Evolutionary conservation across 768 basidiomycete genomes (phyloP), one percentile per base, ranked within the genome.

Genomic region (Amanita pallidorosea): DNA sequence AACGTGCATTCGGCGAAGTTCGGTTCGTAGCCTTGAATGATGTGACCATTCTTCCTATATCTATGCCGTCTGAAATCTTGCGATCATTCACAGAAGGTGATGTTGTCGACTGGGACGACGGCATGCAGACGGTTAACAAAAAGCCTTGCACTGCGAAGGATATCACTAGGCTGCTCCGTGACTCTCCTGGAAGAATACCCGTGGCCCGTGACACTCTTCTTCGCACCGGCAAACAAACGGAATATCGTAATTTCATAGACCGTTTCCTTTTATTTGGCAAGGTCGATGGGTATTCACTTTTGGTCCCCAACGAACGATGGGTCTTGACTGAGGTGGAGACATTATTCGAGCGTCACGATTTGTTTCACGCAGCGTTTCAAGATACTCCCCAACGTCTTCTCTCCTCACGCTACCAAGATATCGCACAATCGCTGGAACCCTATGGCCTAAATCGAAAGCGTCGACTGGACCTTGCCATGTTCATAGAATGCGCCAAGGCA

Each of bases 301-400:
- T 55, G 5, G 58, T 73, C 9, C 73, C 72, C 1, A 66, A 70
- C 43, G 56, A 57, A 11, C 56, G 59, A 37, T 35, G 57, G 1
- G 47, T 54, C 0, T 59, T 71, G 17, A 57, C 53, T 17, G 40
- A 51, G 22, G 63, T 65, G 0, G 54, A 58, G 25, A 57, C 60
- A 0, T 61, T 74, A 1, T 72, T 67, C 54, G 63, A 67, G 7
- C 64, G 66, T 8, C 61, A 69, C 23, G 55, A 54, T 1, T 57
- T 73, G 12, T 73, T 73, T 43, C 47, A 61, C 15, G 64, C 65
- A 7, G 66, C 67, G 1, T 74, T 73, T 41, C 63, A 61, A 3
- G 45, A 53, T 5, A 54, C 63, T 27, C 48, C n/a, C n/a, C n/a
- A n/a, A n/a, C n/a, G 54, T 33, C 71, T 75, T 48, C 54, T 75